phyloP scores from a whole-genome alignment of 441 rosid genomes.

The Daphne laureola region DNA sequence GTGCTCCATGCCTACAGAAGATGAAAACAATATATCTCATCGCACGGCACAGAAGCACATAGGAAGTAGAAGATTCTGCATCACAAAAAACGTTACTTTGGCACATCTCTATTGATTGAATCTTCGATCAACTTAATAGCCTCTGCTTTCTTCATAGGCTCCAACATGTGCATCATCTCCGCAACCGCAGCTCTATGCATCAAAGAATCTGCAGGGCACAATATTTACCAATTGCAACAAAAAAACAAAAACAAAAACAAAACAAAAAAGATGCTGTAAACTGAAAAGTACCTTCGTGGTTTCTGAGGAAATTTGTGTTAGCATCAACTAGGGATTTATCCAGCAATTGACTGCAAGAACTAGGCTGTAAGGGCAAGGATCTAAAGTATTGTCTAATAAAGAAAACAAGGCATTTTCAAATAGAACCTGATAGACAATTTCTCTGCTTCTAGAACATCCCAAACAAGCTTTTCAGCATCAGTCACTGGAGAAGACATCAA shows the following conservation, averaged over 20 bases:
- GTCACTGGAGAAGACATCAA: conserved; percentile 59
- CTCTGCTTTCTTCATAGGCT: conserved; percentile 62
- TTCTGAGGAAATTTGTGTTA: conserved; percentile 60
- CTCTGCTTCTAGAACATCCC: conserved; percentile 91
- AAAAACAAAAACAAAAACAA: too few relatives aligned
- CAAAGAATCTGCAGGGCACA: conserved; percentile 61
- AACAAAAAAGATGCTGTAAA: neutral
- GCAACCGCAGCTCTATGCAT: conserved; percentile 97
- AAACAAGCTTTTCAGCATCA: conserved; percentile 74
- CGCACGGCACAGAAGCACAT: conserved; percentile 3
- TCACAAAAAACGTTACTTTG: conserved; percentile 33
- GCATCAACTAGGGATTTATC: conserved; percentile 74
- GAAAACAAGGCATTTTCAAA: conserved; percentile 4
- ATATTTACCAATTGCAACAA: too few relatives aligned
- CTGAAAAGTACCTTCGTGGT: conserved; percentile 59
- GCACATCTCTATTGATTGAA: conserved; percentile 45
- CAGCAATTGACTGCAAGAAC: conserved; percentile 66
- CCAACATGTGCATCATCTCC: conserved; percentile 73
- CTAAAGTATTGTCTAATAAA: conserved; percentile 9
- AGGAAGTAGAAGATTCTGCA: conserved; percentile 4
- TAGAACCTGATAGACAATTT: conserved; percentile 75
- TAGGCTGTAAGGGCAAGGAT: conserved; percentile 3
- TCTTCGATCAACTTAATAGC: conserved; percentile 86
- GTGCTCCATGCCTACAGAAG: conserved; percentile 49
- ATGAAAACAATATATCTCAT: conserved; percentile 1